Base-by-base conservation (phyloP, 2,329 filamentous ascomycete genomes). In the Thielaviopsis musarum region DNA sequence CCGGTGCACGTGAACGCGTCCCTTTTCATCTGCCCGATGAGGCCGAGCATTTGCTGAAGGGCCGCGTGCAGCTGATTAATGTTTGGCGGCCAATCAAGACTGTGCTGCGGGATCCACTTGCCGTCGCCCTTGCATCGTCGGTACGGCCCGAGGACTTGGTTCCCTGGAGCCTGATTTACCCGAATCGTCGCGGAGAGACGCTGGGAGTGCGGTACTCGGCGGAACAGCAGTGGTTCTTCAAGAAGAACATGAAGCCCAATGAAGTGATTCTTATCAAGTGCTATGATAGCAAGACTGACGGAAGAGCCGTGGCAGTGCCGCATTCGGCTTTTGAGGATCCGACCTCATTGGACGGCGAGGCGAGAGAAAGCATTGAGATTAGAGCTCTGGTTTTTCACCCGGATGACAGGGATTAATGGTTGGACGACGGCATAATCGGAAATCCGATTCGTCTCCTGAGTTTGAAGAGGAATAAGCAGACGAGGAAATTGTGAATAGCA, bases 361-460 rank as follows among this genome's bases (percentile, higher is more conserved):
- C 76, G 9, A 65, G 82, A 63, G 77, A 85, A 71, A 83, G 80
- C 65, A 84, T 85, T 61, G 80, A 83, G 68, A 70, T 82, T 2
- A 66, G 79, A 53, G 72, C 73, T 5, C 67, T 81, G 64, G 77
- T 80, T 0, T 81, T 81, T 62, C 71, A 77, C 65, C 70, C 72
- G 0, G 68, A 75, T 24, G 70, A 72, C 55, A 63, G 66, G 5
- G 69, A 70, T 15, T 71, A 60, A 63, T 13, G 38, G 13, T 30
- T 17, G 26, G n/a, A 21, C 34, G 21, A 41, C n/a, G 54, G 45
- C 38, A n/a, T n/a, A 45, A 45, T n/a, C 6, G 9, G 5, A 15
- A 45, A n/a, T n/a, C 38, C 38, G 38, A 45, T 45, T 3, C 9
- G 10, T 9, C 10, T 34, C 2, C 10, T 9, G 30, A 34, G 30